These are phyloP conservation scores for Hyphopichia homilentoma DNA, from an alignment of 805 yeast species.

Conservation along the genomic window DNA sequence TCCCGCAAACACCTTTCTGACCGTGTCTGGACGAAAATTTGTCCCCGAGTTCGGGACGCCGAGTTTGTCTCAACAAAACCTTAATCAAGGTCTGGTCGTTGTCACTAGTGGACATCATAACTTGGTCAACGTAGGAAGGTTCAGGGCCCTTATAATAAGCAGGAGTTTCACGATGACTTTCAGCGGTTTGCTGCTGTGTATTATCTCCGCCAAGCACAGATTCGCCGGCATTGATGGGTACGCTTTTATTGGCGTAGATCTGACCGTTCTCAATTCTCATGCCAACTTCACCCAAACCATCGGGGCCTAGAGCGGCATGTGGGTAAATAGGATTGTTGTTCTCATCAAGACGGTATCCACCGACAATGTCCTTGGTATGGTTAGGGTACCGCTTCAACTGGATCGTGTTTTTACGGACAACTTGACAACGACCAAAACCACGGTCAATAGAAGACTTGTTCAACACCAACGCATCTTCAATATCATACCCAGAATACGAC, in stretches of 20 bases:
- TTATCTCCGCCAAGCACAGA: conserved; percentile 44
- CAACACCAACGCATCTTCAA: conserved; percentile 95
- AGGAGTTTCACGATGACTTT: conserved; percentile 84
- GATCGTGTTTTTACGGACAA: conserved; percentile 85
- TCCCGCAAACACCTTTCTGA: conserved; percentile 99
- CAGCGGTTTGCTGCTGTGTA: conserved; percentile 34
- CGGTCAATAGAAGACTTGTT: conserved; percentile 92
- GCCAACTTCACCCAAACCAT: conserved; percentile 97
- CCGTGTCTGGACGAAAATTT: conserved; percentile 98
- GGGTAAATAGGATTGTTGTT: conserved; percentile 79
- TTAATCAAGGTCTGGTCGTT: conserved; percentile 92
- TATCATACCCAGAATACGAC: conserved; percentile 99
- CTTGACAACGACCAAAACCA: conserved; percentile 98
- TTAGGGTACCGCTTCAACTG: conserved; percentile 88
- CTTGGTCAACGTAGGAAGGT: conserved; percentile 93
- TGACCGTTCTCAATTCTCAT: conserved; percentile 87
- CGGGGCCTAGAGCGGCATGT: conserved; percentile 84
- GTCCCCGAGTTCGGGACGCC: conserved; percentile 97
- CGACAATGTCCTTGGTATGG: conserved; percentile 86
- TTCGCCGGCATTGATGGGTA: conserved; percentile 82
- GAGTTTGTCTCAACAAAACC: conserved; percentile 87
- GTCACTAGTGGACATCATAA: conserved; percentile 94
- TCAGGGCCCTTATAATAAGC: conserved; percentile 92
- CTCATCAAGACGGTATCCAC: conserved; percentile 87
- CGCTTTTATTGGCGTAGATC: conserved; percentile 88